These are phyloP conservation scores for Citrus hindsii DNA, from an alignment of 345 rosid genomes.

Conservation along the genomic window DNA sequence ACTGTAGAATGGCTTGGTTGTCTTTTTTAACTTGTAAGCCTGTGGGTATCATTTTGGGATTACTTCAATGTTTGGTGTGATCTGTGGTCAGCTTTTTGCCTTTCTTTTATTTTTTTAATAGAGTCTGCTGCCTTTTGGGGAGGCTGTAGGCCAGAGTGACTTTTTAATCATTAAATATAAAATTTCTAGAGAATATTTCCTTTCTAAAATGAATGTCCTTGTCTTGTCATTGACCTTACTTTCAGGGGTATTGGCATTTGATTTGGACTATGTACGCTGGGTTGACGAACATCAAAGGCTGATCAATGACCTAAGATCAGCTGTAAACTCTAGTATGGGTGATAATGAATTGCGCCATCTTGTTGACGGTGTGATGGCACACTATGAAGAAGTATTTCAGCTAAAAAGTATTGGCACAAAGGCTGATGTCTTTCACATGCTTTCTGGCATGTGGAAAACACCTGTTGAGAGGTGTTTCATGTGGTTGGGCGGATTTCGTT, in stretches of 20 bases:
- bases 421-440: conserved; percentile 90
- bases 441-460: conserved; percentile 96
- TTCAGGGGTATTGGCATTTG: conserved; percentile 75
- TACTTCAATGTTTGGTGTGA: background rate
- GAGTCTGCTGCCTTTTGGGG: background rate
- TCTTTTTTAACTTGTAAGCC: background rate
- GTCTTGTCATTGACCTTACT: conserved; percentile 9
- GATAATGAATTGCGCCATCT: conserved; percentile 65
- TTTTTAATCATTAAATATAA: background rate
- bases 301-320: conserved; percentile 69
- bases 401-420: conserved; percentile 70
- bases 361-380: conserved; percentile 77
- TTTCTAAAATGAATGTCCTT: background rate
- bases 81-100: background rate
- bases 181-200: background rate
- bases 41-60: background rate
- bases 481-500: conserved; percentile 97
- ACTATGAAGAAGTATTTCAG: conserved; percentile 71
- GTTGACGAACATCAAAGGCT: conserved; percentile 82
- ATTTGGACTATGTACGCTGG: conserved; percentile 80
- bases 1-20: background rate
- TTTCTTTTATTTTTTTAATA: background rate
- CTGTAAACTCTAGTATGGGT: conserved; percentile 54
- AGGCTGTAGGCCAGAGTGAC: background rate
- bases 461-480: conserved; percentile 93